phyloP scores from a whole-genome alignment of 2,329 filamentous ascomycete species.

The Sporothrix euskadiensis region DNA sequence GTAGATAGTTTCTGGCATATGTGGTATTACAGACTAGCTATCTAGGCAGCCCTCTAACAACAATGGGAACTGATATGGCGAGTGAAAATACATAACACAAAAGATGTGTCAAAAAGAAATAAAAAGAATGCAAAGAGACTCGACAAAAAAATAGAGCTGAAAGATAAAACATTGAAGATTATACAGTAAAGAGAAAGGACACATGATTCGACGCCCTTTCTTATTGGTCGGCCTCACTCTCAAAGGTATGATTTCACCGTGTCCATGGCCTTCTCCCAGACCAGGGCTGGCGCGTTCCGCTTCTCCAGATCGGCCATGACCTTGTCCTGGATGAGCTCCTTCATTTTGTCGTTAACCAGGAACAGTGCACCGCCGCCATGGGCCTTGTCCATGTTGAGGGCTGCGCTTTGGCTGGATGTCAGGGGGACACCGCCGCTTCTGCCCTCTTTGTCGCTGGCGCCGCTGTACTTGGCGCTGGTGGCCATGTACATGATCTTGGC shows the following conservation, averaged over 20 bases:
- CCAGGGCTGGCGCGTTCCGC: background rate
- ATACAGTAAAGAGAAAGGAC: too few relatives aligned
- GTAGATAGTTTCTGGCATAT: too few relatives aligned
- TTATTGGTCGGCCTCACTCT: background rate
- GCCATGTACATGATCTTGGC: constrained; percentile 21
- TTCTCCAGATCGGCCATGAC: constrained; percentile 22
- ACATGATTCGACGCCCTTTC: background rate
- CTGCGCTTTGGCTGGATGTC: background rate
- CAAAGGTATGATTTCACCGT: constrained; percentile 8
- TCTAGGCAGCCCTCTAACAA: background rate
- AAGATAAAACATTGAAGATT: background rate
- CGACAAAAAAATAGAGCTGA: too few relatives aligned
- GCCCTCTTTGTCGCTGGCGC: background rate
- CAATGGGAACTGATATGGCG: background rate
- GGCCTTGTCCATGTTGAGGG: constrained; percentile 15
- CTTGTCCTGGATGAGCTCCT: constrained; percentile 17
- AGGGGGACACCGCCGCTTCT: constrained; percentile 9
- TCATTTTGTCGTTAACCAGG: constrained; percentile 20
- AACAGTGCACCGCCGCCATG: constrained; percentile 14
- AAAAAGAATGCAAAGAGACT: background rate
- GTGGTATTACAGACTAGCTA: background rate
- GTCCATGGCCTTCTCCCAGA: constrained; percentile 22
- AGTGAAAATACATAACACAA: background rate
- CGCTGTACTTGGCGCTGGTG: constrained; percentile 19
- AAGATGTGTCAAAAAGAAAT: background rate